These are phyloP conservation scores for Didymella glomerata DNA, from an alignment of 2,329 filamentous ascomycete genomes.

Conservation along the genomic window DNA sequence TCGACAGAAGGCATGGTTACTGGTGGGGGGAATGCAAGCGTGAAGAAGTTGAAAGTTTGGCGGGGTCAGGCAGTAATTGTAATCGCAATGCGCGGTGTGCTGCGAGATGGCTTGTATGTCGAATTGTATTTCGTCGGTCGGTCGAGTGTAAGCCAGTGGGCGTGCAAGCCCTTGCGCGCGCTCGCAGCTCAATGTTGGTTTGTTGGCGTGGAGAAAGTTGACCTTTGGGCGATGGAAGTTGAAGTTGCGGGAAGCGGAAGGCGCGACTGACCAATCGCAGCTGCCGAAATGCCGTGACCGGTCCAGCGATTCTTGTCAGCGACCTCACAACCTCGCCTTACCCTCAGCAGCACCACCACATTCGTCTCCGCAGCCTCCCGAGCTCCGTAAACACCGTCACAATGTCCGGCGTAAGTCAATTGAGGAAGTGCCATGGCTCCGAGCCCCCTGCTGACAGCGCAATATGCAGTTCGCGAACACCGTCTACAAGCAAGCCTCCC, in stretches of 20 bases:
- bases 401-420: slow-evolving; percentile 68
- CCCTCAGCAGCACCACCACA: slow-evolving; percentile 33
- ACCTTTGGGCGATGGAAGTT: slow-evolving; percentile 9
- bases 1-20: slow-evolving; percentile 46
- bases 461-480: slow-evolving; percentile 58
- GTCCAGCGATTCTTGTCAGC: slow-evolving; percentile 32
- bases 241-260: slow-evolving; percentile 3
- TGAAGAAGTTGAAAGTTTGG: not conserved
- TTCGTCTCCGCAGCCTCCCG: slow-evolving; percentile 33
- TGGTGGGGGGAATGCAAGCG: not conserved
- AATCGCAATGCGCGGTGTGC: not conserved
- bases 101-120: not conserved
- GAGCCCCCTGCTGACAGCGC: slow-evolving; percentile 36
- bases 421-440: slow-evolving; percentile 20
- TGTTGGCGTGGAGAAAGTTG: slow-evolving; percentile 10
- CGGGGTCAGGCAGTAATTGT: slow-evolving; percentile 7
- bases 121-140: not conserved
- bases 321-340: slow-evolving; percentile 26
- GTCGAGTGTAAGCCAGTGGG: not conserved
- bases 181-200: slow-evolving; percentile 2
- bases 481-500: slow-evolving; percentile 62
- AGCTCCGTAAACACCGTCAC: slow-evolving; percentile 47
- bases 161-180: slow-evolving; percentile 9
- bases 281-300: slow-evolving; percentile 33
- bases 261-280: slow-evolving; percentile 40